phyloP scores from a whole-genome alignment of 2,329 filamentous ascomycete species.

The Colletotrichum navitas region DNA sequence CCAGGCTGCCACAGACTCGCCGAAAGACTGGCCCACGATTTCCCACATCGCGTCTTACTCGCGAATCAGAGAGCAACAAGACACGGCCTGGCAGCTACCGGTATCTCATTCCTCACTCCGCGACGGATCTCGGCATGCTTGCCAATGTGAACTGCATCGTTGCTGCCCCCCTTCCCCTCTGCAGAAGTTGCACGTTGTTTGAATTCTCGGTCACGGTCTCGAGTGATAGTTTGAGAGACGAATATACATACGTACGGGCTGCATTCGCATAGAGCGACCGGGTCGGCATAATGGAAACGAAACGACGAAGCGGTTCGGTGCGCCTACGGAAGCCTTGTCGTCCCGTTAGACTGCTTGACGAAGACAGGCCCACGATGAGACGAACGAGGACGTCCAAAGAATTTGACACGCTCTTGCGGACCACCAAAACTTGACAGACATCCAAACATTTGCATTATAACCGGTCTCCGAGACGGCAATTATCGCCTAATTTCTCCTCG shows the following conservation, averaged over 20 bases:
- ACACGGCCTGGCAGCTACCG: slow-evolving; percentile 10
- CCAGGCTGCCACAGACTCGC: slow-evolving; percentile 14
- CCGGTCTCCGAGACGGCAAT: slow-evolving; percentile 25
- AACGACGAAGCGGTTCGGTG: neutral
- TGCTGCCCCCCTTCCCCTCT: slow-evolving; percentile 20
- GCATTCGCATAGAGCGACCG: neutral
- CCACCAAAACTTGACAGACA: neutral
- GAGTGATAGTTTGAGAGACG: neutral
- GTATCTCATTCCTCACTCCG: slow-evolving; percentile 25
- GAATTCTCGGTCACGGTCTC: neutral
- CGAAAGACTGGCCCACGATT: slow-evolving; percentile 9
- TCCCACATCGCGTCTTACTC: slow-evolving; percentile 26
- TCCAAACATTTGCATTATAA: slow-evolving; percentile 19
- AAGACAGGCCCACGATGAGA: slow-evolving; percentile 24
- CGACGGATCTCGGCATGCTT: slow-evolving; percentile 40
- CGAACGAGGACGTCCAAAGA: slow-evolving; percentile 29
- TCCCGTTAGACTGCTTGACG: slow-evolving; percentile 8
- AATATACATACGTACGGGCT: too few relatives aligned
- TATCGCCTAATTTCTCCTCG: slow-evolving; percentile 9
- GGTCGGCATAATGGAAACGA: slow-evolving; percentile 13
- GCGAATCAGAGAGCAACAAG: slow-evolving; percentile 27
- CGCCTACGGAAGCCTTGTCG: neutral
- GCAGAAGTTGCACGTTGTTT: neutral
- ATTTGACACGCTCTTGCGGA: neutral
- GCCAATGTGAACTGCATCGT: slow-evolving; percentile 37